phyloP scores from a whole-genome alignment of 2,329 filamentous ascomycete species.

The Clarireedia monteithiana region DNA sequence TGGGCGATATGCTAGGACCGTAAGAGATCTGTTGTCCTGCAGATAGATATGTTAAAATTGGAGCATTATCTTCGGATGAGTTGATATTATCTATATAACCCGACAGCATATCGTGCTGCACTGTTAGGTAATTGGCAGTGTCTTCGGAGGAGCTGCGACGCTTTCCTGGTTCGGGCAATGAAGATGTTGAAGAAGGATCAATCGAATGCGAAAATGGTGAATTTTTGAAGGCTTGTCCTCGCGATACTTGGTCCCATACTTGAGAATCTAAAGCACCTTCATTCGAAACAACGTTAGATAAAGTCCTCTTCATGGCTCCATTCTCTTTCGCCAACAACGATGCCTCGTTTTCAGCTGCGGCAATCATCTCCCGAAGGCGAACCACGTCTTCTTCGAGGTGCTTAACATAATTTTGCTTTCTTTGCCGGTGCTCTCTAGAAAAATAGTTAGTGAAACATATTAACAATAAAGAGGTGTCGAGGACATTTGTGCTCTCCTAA shows the following conservation, averaged over 20 bases:
- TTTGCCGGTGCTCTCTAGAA: slow-evolving; percentile 24
- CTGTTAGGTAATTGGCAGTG: neutral
- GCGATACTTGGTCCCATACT: neutral
- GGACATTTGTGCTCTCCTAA: slow-evolving; percentile 27
- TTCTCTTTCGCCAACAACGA: slow-evolving; percentile 19
- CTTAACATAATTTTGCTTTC: slow-evolving; percentile 25
- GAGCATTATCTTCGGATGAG: neutral
- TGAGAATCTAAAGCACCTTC: neutral
- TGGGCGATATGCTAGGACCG: neutral
- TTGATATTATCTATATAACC: neutral
- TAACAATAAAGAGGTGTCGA: neutral
- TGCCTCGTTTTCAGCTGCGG: slow-evolving; percentile 16
- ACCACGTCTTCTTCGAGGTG: slow-evolving; percentile 25
- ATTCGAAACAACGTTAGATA: neutral
- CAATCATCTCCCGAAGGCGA: slow-evolving; percentile 23
- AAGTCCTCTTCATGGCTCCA: slow-evolving; percentile 13
- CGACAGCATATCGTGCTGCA: slow-evolving; percentile 1
- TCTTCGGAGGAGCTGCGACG: neutral
- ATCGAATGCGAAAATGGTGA: neutral
- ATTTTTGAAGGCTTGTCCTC: neutral
- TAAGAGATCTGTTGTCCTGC: neutral
- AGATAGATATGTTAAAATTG: neutral
- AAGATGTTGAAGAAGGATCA: neutral
- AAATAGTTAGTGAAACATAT: neutral
- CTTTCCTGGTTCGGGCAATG: neutral